Base-by-base conservation (phyloP, 1,284 basidiomycete species). In the Naganishia liquefaciens region DNA sequence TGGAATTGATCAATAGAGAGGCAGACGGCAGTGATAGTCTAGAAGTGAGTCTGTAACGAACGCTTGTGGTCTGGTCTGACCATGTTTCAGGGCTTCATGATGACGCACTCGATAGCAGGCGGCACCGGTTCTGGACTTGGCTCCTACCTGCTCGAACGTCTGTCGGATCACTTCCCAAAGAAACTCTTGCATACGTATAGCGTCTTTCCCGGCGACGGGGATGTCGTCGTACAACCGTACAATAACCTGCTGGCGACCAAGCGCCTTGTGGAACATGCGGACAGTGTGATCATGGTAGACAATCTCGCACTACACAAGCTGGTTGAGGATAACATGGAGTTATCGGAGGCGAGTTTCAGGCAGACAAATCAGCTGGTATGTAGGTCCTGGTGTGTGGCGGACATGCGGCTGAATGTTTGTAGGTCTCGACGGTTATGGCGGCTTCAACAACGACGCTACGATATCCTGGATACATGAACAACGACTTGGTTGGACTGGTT, bases 391-490 rank as follows among this genome's bases (percentile, higher is more conserved):
- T 61, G 6, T 17, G 5, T 10, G 10, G 5, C 27, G 21, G n/a
- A 28, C 25, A 9, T 28, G 3, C 7, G 39, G n/a, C 28, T 42
- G 27, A 37, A 23, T 13, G 19, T 1, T 28, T 33, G 15, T 62
- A 96, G 91, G 90, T 91, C 0, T 88, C 93, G 2, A 96, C 93
- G 1, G 93, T 96, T 55, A 95, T 97, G 85, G 90, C 95, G 11
- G 95, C 95, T 3, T 95, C 93, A 67, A 99, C 95, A 0, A 93
- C 95, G 73, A 99, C 96, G 19, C 84, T 99, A 27, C 87, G 96
- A 71, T 99, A 97, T 80, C 96, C 96, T 0, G 91, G 93, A 57
- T 99, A 99, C 80, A 99, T 98, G 95, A 99, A 99, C 83, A 99
- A 99, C 74, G 95, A 99, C 75, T 86, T 97, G 39, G 93, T 97